Percentiles rank a stretch among this genome's conserved stretches.
These are phyloP conservation scores for Ramularia collo-cygni DNA, from an alignment of 2,329 filamentous ascomycete species.

Conservation along the genomic window DNA sequence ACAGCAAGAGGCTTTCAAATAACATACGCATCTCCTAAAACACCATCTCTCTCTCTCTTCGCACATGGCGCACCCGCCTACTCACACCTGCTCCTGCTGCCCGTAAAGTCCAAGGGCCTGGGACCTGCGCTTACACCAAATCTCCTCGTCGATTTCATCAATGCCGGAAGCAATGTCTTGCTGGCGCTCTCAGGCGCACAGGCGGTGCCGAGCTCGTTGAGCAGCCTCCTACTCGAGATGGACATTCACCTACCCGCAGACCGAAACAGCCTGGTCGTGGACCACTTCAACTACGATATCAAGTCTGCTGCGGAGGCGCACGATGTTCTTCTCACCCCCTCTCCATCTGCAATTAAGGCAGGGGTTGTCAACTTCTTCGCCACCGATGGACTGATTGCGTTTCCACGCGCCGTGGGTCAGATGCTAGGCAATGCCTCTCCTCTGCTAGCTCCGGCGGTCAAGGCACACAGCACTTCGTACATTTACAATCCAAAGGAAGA, in stretches of 20 bases:
- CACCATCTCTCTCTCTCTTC: constrained; percentile 69
- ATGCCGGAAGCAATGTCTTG: constrained; percentile 84
- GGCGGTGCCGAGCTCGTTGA: constrained; percentile 64
- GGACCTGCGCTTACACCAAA: constrained; percentile 84
- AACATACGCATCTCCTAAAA: constrained; percentile 76
- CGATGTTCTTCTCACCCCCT: constrained; percentile 75
- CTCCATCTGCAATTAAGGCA: constrained; percentile 57
- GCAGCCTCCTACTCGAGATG: constrained; percentile 75
- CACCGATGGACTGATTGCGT: constrained; percentile 64
- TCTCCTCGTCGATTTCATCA: constrained; percentile 81
- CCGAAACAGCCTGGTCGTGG: constrained; percentile 77
- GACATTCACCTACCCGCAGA: constrained; percentile 83
- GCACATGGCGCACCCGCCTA: constrained; percentile 79
- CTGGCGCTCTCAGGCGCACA: constrained; percentile 70
- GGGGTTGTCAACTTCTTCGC: constrained; percentile 74
- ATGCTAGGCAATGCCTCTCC: constrained; percentile 67
- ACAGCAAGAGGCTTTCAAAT: constrained; percentile 77
- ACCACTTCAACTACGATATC: constrained; percentile 92
- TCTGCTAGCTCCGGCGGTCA: constrained; percentile 73
- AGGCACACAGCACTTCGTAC: constrained; percentile 79
- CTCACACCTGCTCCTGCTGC: constrained; percentile 85
- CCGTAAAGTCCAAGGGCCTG: constrained; percentile 85
- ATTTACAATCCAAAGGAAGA: constrained; percentile 92
- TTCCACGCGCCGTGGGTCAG: constrained; percentile 76
- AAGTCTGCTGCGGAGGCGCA: constrained; percentile 72